Base-by-base conservation (phyloP, 108 stramenopile species). In the Skeletonema grethae region DNA sequence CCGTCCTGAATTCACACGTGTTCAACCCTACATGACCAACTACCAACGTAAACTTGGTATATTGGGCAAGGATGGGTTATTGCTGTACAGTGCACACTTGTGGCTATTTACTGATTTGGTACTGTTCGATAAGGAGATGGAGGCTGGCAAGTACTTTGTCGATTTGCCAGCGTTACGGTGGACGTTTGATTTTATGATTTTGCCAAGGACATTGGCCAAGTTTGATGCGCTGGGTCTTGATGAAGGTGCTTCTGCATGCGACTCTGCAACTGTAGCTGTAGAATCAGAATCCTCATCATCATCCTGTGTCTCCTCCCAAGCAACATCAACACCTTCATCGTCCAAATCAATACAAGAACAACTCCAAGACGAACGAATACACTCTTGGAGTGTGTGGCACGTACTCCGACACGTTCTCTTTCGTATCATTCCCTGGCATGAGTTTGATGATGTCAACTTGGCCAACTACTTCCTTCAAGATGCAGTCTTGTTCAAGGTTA, bases 81-180 rank as follows among this genome's bases (percentile, higher is more conserved):
- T 53, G 9, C 7, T 53, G 20, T 53, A 53, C 22, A 22, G 50
- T 53, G 50, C 50, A 53, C 50, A 53, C 20, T 7, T 53, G 1
- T 53, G 50, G 50, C 24, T 53, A 53, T 53, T 53, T 53, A 53
- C 50, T 0, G 50, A 53, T 53, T 53, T 53, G 50, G 50, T 53
- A 22, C 0, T 53, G 7, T 53, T 53, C 22, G 50, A 53, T 53
- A 2, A 22, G 22, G 50, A 53, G 7, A 53, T 53, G 50, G n/a
- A 22, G 20, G 50, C 50, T 22, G 50, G 50, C 4, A 15, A 22
- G 22, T 53, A 53, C 50, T 53, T 53, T 22, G 50, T 53, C 22
- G 50, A 53, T 53, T 53, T 53, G 7, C 50, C 50, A 1, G 50
- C 50, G 8, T 24, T 24, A 7, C 4, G 50, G 7, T 53, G 50